A percentile compares a stretch with the other conserved stretches of the same genome.
These are phyloP conservation scores for Boletus eberwhitei DNA, from an alignment of 768 basidiomycete genomes.

Conservation along the genomic window DNA sequence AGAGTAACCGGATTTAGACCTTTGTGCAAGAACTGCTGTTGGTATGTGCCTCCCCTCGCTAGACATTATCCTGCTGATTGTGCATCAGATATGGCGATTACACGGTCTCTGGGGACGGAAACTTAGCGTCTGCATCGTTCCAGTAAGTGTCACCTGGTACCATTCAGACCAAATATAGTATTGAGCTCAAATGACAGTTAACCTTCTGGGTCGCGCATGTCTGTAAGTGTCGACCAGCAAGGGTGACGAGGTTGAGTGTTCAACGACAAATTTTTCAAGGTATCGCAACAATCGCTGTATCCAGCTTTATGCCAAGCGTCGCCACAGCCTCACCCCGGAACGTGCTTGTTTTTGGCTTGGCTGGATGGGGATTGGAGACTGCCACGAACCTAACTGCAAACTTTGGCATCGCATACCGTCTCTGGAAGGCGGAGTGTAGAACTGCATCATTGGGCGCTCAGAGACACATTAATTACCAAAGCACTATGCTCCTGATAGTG, in stretches of 20 bases:
- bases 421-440: slow-evolving; percentile 7
- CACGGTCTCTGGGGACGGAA: slow-evolving; percentile 15
- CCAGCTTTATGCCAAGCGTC: slow-evolving; percentile 11
- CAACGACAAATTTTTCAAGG: slow-evolving; percentile 1
- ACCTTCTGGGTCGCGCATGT: slow-evolving; percentile 16
- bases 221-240: slow-evolving; percentile 10
- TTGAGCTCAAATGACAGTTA: slow-evolving; percentile 7
- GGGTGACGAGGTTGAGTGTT: background rate
- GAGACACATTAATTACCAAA: slow-evolving; percentile 8
- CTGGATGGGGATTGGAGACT: slow-evolving; percentile 21
- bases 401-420: slow-evolving; percentile 18
- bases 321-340: slow-evolving; percentile 1
- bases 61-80: background rate
- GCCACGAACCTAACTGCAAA: slow-evolving; percentile 16
- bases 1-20: slow-evolving; percentile 1
- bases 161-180: background rate
- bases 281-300: slow-evolving; percentile 13
- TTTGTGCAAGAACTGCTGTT: slow-evolving; percentile 19
- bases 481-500: slow-evolving; percentile 15
- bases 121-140: slow-evolving; percentile 11
- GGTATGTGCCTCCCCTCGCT: background rate
- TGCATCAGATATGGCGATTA: slow-evolving; percentile 22
- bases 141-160: slow-evolving; percentile 3
- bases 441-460: slow-evolving; percentile 2
- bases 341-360: slow-evolving; percentile 7